A percentile compares a stretch with the other conserved stretches of the same genome.
These are phyloP conservation scores for Fusarium napiforme DNA, from an alignment of 2,329 filamentous ascomycete species.

Conservation along the genomic window DNA sequence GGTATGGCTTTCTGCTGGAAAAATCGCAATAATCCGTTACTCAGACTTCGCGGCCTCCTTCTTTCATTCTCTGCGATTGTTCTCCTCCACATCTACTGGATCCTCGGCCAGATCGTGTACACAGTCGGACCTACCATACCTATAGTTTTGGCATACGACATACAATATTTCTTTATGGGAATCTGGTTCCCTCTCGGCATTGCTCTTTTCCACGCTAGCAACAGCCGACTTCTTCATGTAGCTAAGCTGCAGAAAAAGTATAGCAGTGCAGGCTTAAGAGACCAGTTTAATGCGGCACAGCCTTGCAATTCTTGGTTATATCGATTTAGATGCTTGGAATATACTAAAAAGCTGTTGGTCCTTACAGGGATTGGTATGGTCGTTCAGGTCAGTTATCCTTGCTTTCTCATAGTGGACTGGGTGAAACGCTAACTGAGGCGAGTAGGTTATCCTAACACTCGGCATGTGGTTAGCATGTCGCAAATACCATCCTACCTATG, in stretches of 20 bases:
- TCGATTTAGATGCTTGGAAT: background rate
- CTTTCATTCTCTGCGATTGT: background rate
- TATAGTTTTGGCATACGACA: background rate
- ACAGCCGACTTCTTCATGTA: background rate
- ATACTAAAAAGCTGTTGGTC: background rate
- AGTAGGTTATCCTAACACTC: background rate
- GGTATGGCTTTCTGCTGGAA: background rate
- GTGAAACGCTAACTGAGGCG: background rate
- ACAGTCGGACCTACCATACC: background rate
- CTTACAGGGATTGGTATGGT: background rate
- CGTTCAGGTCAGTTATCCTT: background rate
- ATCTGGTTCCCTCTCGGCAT: background rate
- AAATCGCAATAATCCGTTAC: background rate
- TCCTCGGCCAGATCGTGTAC: background rate
- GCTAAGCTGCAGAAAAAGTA: background rate
- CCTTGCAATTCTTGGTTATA: background rate
- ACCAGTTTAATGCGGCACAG: background rate
- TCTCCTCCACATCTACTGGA: background rate
- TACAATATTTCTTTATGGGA: background rate
- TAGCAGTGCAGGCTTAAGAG: background rate
- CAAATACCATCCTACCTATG: background rate
- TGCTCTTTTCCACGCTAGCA: background rate
- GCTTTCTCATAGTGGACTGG: fast-evolving
- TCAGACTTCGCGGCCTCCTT: background rate
- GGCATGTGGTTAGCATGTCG: background rate